These are phyloP conservation scores for Pythium apleroticum DNA, from an alignment of 352 stramenopile genomes.

Conservation along the genomic window DNA sequence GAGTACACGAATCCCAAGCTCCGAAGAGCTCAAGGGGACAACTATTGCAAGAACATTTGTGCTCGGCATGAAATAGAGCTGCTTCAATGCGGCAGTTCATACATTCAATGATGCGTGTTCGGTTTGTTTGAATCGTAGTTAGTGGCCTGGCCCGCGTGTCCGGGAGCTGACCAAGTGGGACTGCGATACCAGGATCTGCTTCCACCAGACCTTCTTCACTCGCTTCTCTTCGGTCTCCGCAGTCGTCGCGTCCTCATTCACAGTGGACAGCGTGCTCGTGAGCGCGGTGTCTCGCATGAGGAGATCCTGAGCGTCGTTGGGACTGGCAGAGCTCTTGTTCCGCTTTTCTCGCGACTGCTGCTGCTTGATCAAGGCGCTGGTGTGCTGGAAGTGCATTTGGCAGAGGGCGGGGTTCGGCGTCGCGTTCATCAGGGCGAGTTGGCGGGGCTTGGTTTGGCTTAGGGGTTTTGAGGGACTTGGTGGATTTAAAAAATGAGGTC, in stretches of 20 bases:
- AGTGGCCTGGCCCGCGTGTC: not conserved
- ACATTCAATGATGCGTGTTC: not conserved
- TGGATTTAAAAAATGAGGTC: conserved; percentile 1
- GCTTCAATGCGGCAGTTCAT: not conserved
- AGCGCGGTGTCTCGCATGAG: conserved; percentile 1
- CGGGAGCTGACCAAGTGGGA: conserved; percentile 2
- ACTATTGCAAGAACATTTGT: no score
- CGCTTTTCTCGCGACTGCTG: not conserved
- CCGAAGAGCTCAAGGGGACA: no score
- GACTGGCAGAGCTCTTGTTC: not conserved
- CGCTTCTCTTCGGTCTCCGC: not conserved
- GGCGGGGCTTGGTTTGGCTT: no score
- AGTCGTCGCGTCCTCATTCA: not conserved
- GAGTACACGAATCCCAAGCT: no score
- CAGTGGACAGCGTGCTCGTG: not conserved
- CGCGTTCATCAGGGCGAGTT: not conserved
- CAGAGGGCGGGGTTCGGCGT: not conserved
- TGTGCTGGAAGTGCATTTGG: conserved; percentile 1
- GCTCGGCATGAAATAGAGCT: not conserved
- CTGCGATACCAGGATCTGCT: conserved; percentile 14
- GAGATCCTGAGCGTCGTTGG: not conserved
- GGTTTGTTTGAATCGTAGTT: not conserved
- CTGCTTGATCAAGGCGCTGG: conserved; percentile 3
- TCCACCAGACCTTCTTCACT: conserved; percentile 11
- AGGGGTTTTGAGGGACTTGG: not conserved